Evolutionary conservation across 1,139 yeast genomes (phyloP).

Genomic region (Hyphopichia wangnamkhiaoensis): DNA sequence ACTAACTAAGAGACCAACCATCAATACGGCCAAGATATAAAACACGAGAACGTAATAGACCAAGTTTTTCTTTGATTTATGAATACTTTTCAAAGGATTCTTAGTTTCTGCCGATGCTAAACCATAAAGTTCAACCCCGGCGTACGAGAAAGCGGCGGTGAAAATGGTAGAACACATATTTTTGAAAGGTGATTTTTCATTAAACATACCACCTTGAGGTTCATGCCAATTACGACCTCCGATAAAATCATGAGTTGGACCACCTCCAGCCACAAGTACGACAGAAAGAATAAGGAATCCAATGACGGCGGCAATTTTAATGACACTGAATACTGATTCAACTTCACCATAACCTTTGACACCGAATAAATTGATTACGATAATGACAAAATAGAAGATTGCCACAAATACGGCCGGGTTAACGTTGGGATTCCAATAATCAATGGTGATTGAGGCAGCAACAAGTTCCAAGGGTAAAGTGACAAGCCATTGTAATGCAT

Average conservation of each 20-base stretch:
- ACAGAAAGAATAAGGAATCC: slow-evolving; percentile 29
- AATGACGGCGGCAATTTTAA: slow-evolving; percentile 32
- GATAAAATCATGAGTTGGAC: slow-evolving; percentile 27
- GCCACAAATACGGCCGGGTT: slow-evolving; percentile 34
- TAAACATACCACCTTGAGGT: slow-evolving; percentile 34
- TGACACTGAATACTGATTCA: slow-evolving; percentile 29
- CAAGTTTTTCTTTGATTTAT: slow-evolving; percentile 37
- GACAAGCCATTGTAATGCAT: slow-evolving; percentile 42
- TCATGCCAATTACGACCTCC: slow-evolving; percentile 35
- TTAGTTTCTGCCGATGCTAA: slow-evolving; percentile 37
- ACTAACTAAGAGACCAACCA: slow-evolving; percentile 35
- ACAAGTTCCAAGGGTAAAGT: slow-evolving; percentile 41
- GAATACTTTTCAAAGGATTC: slow-evolving; percentile 34
- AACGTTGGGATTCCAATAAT: slow-evolving; percentile 27
- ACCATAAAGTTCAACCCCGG: slow-evolving; percentile 33
- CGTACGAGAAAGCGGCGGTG: slow-evolving; percentile 27
- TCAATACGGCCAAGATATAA: slow-evolving; percentile 28
- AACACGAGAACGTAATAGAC: slow-evolving; percentile 36
- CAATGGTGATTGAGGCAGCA: slow-evolving; percentile 39
- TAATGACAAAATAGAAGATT: slow-evolving; percentile 30
- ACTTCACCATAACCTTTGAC: slow-evolving; percentile 40
- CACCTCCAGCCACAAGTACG: slow-evolving; percentile 35
- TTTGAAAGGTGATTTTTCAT: slow-evolving; percentile 26
- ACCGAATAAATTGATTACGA: slow-evolving; percentile 34
- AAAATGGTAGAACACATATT: slow-evolving; percentile 24